A percentile compares a stretch with the other conserved stretches of the same genome.
Conservation (phyloP, 2,329 filamentous ascomycete species). For the Amphichorda felina region DNA sequence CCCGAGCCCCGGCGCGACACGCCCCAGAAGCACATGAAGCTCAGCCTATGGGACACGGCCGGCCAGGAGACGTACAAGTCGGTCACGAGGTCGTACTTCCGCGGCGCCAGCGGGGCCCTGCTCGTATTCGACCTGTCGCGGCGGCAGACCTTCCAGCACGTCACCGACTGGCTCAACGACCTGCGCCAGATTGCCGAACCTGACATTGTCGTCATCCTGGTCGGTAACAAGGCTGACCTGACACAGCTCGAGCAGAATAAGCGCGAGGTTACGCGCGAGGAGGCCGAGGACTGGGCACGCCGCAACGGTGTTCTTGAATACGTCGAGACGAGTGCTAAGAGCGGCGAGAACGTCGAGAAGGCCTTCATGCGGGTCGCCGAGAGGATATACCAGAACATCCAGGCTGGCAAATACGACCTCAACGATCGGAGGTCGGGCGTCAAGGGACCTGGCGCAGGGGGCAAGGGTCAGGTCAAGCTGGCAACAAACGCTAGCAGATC, state of each 20-base stretch:
- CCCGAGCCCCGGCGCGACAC: constrained; percentile 38
- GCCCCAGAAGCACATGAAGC: constrained; percentile 72
- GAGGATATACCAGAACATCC: constrained; percentile 93
- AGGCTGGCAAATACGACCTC: constrained; percentile 86
- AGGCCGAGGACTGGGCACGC: constrained; percentile 83
- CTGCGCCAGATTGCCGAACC: constrained; percentile 90
- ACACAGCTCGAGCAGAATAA: constrained; percentile 46
- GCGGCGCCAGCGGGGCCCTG: constrained; percentile 59
- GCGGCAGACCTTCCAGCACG: constrained; percentile 73
- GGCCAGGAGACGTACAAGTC: constrained; percentile 97
- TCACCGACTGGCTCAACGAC: constrained; percentile 88
- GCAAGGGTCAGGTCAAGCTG: constrained; percentile 34
- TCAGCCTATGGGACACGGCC: constrained; percentile 90
- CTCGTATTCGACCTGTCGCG: constrained; percentile 93
- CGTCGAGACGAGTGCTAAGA: constrained; percentile 94
- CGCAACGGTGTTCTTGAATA: constrained; percentile 82
- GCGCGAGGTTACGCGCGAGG: constrained; percentile 68
- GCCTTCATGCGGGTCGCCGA: constrained; percentile 91
- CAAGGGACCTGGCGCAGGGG: constrained; percentile 53
- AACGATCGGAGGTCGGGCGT: constrained; percentile 89
- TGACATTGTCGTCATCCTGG: constrained; percentile 85
- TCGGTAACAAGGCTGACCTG: constrained; percentile 91
- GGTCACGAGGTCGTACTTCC: constrained; percentile 88
- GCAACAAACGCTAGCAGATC: constrained; percentile 23
- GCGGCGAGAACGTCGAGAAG: constrained; percentile 82